A percentile compares a stretch with the other conserved stretches of the same genome.
Conservation (phyloP, 768 basidiomycete genomes). For the Macrolepiota dolichaula region DNA sequence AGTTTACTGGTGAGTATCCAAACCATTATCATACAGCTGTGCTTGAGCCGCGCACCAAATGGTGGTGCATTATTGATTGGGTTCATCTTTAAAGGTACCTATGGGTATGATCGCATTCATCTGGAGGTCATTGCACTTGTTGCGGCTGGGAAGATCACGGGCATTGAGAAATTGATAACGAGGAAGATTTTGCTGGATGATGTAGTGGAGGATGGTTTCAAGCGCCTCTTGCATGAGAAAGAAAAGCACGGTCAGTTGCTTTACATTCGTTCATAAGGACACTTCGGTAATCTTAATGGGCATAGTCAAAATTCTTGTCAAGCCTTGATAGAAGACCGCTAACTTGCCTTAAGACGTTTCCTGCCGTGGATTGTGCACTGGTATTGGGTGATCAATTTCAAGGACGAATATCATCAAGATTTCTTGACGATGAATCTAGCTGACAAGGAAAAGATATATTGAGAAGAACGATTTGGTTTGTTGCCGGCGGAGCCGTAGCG, state of each 20-base stretch:
- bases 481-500: too few species aligned
- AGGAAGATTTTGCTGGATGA: slow-evolving; percentile 37
- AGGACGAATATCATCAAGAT: too few species aligned
- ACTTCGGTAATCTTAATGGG: background rate
- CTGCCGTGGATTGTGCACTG: background rate
- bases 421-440: too few species aligned
- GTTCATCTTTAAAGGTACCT: slow-evolving; percentile 21
- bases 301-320: slow-evolving; percentile 38
- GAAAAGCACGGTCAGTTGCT: slow-evolving; percentile 33
- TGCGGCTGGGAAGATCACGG: slow-evolving; percentile 32
- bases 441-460: too few species aligned
- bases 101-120: slow-evolving; percentile 37
- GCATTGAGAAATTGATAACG: slow-evolving; percentile 40
- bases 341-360: background rate
- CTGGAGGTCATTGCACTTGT: slow-evolving; percentile 36
- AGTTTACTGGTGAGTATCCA: slow-evolving; percentile 29
- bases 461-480: too few species aligned
- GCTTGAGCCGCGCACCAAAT: background rate
- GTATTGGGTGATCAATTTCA: too few species aligned
- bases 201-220: slow-evolving; percentile 39
- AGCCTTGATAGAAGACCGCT: slow-evolving; percentile 11
- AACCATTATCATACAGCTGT: background rate
- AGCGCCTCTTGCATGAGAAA: slow-evolving; percentile 36
- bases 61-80: background rate
- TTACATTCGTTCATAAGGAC: background rate